Base-by-base conservation (phyloP, 805 yeast species). In the Spathaspora arborariae region DNA sequence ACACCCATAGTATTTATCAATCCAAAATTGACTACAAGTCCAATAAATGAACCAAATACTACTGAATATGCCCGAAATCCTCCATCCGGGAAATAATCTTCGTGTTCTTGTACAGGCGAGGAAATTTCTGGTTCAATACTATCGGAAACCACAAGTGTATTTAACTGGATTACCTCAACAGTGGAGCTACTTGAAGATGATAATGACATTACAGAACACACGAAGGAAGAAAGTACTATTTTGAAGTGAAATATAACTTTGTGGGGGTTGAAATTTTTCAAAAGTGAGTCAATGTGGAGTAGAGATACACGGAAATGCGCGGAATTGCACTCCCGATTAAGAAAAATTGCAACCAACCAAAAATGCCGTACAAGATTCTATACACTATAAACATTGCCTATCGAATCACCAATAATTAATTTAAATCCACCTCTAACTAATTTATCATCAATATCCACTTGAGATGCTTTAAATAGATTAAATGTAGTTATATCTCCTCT, bases 331-430 rank as follows among this genome's bases (percentile, higher is more conserved):
- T 7, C 27, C 27, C 8, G 11, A 24, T 24, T 24, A 24, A 24
- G 27, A 24, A 24, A 9, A 24, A 9, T 24, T 24, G 27, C 27
- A 24, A 13, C 27, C 27, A 24, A 24, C n/a, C n/a, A n/a, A n/a
- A n/a, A n/a, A n/a, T n/a, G n/a, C n/a, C n/a, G n/a, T n/a, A n/a
- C n/a, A 16, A 37, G n/a, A 16, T 10, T 21, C 45, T 44, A 50
- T 43, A 51, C 27, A 26, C 43, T 63, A 46, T 74, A 75, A 3
- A 84, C 74, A 41, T 71, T 64, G 0, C 88, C 88, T 8, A 58
- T 55, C 4, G 66, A 53, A 54, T 82, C 85, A 2, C 87, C 88
- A 22, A 80, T 68, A 7, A 79, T 65, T 21, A 83, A 52, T 45
- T 71, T 75, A 37, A 67, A 44, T 20, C 48, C 60, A 47, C 62